These are phyloP conservation scores for Bryoglossum gracile DNA, from an alignment of 495 filamentous ascomycete species.

Conservation along the genomic window DNA sequence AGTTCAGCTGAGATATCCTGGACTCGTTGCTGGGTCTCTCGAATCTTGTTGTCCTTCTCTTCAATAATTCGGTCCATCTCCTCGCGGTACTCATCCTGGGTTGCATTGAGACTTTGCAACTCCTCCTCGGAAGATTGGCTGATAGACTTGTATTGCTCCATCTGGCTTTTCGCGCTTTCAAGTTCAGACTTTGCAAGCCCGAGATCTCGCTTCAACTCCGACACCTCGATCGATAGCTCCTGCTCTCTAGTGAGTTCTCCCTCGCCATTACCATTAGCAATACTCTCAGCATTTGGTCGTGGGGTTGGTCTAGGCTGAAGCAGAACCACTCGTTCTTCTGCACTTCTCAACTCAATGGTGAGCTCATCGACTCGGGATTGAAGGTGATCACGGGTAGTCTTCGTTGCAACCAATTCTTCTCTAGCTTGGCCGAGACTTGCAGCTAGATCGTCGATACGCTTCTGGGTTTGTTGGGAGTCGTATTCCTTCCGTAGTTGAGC, in stretches of 20 bases:
- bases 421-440: slow-evolving; percentile 67
- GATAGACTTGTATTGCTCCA: slow-evolving; percentile 84
- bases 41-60: slow-evolving; percentile 68
- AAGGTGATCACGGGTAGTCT: slow-evolving; percentile 80
- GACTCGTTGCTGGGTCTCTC: slow-evolving; percentile 70
- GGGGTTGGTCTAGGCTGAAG: slow-evolving; percentile 68
- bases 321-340: slow-evolving; percentile 75
- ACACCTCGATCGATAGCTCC: slow-evolving; percentile 72
- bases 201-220: slow-evolving; percentile 75
- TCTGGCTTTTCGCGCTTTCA: slow-evolving; percentile 67
- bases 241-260: slow-evolving; percentile 66
- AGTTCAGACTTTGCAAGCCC: slow-evolving; percentile 70
- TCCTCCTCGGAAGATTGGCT: slow-evolving; percentile 85
- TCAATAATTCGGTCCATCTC: slow-evolving; percentile 69
- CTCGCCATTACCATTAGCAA: slow-evolving; percentile 30
- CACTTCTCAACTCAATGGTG: slow-evolving; percentile 74
- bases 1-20: slow-evolving; percentile 79
- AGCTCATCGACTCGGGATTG: slow-evolving; percentile 83
- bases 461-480: slow-evolving; percentile 76
- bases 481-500: slow-evolving; percentile 74
- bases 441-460: slow-evolving; percentile 82
- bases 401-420: slow-evolving; percentile 74
- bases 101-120: slow-evolving; percentile 66
- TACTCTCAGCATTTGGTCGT: slow-evolving; percentile 32
- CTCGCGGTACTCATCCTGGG: slow-evolving; percentile 76